phyloP scores from a whole-genome alignment of 2,329 filamentous ascomycete genomes.

The Botryosphaeria dothidea region DNA sequence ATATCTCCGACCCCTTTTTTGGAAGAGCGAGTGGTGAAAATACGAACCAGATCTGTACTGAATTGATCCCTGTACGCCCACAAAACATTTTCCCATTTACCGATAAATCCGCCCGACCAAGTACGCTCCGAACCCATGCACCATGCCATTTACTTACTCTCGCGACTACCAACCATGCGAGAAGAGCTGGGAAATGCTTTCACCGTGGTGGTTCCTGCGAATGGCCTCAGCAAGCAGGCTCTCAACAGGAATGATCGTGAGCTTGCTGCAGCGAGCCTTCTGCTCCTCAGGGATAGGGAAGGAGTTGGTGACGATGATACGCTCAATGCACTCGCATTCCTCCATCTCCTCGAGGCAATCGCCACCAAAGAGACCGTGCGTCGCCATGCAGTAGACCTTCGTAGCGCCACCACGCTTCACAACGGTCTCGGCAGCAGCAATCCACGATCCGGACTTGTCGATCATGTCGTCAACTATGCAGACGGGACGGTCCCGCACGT shows the following conservation, averaged over 20 bases:
- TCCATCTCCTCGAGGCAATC: conserved; percentile 89
- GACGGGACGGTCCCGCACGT: conserved; percentile 84
- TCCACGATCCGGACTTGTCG: conserved; percentile 95
- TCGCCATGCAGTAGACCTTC: conserved; percentile 96
- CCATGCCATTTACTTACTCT: not conserved
- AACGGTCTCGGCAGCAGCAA: conserved; percentile 93
- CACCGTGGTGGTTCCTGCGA: conserved; percentile 92
- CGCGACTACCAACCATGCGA: conserved; percentile 35
- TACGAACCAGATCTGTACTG: not conserved
- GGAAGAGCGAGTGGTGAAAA: not conserved
- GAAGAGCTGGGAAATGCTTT: conserved; percentile 65
- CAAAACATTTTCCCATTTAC: not conserved
- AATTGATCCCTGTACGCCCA: not conserved
- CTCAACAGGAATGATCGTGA: conserved; percentile 87
- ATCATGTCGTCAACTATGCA: conserved; percentile 99
- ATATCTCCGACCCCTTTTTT: not conserved
- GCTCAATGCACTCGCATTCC: conserved; percentile 88
- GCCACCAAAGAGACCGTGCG: conserved; percentile 89
- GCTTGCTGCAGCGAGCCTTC: conserved; percentile 71
- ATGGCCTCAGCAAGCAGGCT: conserved; percentile 89
- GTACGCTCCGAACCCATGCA: conserved; percentile 1
- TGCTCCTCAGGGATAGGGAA: conserved; percentile 85
- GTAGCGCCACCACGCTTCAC: conserved; percentile 90
- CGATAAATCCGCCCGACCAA: not conserved
- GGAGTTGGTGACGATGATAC: conserved; percentile 94